These are phyloP conservation scores for Dendrocalamus sinicus DNA, from an alignment of 176 grass and related monocot genomes.

Conservation along the genomic window DNA sequence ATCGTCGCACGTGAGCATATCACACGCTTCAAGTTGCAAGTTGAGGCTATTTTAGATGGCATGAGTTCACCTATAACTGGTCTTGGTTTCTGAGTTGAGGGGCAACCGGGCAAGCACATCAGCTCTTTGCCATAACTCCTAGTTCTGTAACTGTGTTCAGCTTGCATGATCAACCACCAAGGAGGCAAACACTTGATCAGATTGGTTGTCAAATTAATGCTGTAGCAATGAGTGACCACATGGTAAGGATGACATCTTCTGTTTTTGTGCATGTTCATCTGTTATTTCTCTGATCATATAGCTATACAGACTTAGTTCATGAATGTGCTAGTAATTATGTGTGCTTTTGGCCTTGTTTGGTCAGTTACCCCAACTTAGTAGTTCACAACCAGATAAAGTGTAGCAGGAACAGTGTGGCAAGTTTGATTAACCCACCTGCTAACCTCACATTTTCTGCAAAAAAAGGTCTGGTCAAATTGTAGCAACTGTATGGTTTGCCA, in stretches of 20 bases:
- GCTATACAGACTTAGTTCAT: conserved; percentile 15
- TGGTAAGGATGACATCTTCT: conserved; percentile 63
- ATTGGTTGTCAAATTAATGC: conserved; percentile 82
- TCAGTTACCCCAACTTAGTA: not conserved
- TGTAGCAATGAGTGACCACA: conserved; percentile 82
- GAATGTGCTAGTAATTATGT: conserved; percentile 20
- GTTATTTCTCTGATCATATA: conserved; percentile 19
- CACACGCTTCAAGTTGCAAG: conserved; percentile 84
- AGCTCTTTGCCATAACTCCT: conserved; percentile 85
- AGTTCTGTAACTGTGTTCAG: conserved; percentile 76
- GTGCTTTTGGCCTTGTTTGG: conserved; percentile 25
- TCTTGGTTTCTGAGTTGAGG: conserved; percentile 81
- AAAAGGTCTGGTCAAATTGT: not conserved
- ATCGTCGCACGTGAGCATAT: conserved; percentile 90
- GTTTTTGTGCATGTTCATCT: conserved; percentile 17
- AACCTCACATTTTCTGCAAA: not conserved
- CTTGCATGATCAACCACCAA: conserved; percentile 86
- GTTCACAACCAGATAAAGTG: not conserved
- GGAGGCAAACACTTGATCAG: conserved; percentile 80
- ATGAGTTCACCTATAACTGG: conserved; percentile 61
- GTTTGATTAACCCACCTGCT: conserved; percentile 13
- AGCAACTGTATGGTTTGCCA: not conserved
- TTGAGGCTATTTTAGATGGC: conserved; percentile 61
- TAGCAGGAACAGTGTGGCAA: not conserved
- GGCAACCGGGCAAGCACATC: conserved; percentile 75